Conservation (phyloP, 345 rosid species). For the Pugionium cornutum region DNA sequence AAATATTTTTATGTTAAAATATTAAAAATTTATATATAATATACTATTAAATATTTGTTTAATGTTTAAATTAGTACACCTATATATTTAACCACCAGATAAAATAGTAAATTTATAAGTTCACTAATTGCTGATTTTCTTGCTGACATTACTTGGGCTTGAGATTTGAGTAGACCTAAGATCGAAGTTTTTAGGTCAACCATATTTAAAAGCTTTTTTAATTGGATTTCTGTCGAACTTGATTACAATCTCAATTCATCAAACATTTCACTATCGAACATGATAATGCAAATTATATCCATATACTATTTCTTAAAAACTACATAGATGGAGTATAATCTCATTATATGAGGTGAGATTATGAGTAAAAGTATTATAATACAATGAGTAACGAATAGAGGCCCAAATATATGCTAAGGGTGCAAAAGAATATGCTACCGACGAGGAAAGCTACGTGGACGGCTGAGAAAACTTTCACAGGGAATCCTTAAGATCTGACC, state of each 20-base stretch:
- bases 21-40: too few relatives aligned
- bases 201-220: not conserved
- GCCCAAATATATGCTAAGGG: too few relatives aligned
- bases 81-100: too few relatives aligned
- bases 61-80: too few relatives aligned
- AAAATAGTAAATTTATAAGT: not conserved
- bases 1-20: too few relatives aligned
- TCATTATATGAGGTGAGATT: not conserved
- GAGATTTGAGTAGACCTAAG: conserved; percentile 5
- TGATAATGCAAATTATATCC: not conserved
- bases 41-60: too few relatives aligned
- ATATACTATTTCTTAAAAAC: not conserved
- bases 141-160: conserved; percentile 2
- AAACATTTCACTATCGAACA: too few relatives aligned
- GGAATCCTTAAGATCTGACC: conserved; percentile 32
- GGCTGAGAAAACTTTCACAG: conserved; percentile 2
- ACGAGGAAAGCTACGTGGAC: conserved; percentile 32
- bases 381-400: not conserved
- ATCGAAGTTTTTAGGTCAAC: not conserved
- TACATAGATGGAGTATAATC: not conserved
- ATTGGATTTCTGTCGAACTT: not conserved
- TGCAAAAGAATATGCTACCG: conserved; percentile 43
- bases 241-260: not conserved
- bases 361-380: conserved; percentile 19
- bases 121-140: not conserved